Evolutionary conservation across 1,284 basidiomycete species (phyloP).

Genomic region (Anthracocystis walkeri): DNA sequence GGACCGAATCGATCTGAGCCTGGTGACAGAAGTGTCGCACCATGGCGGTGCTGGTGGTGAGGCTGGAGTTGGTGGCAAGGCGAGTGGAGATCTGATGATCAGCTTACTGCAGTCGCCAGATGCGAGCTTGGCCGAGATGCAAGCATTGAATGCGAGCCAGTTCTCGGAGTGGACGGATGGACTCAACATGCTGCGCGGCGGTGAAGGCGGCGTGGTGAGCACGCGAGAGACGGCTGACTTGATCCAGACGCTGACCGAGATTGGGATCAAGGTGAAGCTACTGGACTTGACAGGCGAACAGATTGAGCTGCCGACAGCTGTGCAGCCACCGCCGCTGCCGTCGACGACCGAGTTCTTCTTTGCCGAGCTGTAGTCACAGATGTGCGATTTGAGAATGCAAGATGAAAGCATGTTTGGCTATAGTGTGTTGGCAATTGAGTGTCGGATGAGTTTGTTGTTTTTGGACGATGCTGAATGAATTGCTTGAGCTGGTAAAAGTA

Average conservation of each 20-base stretch:
- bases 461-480: constrained; percentile 4
- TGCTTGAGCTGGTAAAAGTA: constrained; percentile 29
- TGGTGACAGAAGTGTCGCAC: constrained; percentile 62
- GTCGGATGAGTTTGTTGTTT: too few species aligned
- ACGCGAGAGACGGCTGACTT: constrained; percentile 64
- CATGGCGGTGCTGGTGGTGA: constrained; percentile 12
- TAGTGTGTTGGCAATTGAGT: neutral
- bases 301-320: constrained; percentile 53
- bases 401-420: neutral
- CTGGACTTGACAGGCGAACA: constrained; percentile 71
- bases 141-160: constrained; percentile 83
- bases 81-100: constrained; percentile 37
- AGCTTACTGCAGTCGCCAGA: constrained; percentile 57
- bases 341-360: constrained; percentile 64
- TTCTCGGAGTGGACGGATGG: constrained; percentile 98
- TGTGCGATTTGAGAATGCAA: neutral
- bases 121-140: constrained; percentile 80
- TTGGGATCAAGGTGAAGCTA: constrained; percentile 92
- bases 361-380: constrained; percentile 51
- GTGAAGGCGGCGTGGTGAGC: constrained; percentile 59
- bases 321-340: constrained; percentile 55
- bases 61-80: neutral
- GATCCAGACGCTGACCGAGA: constrained; percentile 79
- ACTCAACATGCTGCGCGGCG: constrained; percentile 77
- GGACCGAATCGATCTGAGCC: constrained; percentile 73